A percentile compares a stretch with the other conserved stretches of the same genome.
These are phyloP conservation scores for Neofusicoccum umdonicola DNA, from an alignment of 2,329 filamentous ascomycete genomes.

Conservation along the genomic window DNA sequence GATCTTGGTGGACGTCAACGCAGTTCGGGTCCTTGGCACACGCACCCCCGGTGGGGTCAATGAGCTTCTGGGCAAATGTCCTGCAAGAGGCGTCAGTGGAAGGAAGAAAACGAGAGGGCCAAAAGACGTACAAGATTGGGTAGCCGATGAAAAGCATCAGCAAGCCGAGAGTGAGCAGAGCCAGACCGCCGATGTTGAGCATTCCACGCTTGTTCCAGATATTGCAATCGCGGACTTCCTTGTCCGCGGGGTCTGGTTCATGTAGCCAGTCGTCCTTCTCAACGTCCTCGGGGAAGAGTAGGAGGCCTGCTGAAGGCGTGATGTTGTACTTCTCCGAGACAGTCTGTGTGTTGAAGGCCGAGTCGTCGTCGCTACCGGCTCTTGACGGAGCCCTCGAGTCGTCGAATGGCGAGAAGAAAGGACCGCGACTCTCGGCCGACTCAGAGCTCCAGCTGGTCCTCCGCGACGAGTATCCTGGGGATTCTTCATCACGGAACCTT, in stretches of 20 bases:
- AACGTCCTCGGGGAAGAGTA: conserved; percentile 69
- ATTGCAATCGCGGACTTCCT: conserved; percentile 60
- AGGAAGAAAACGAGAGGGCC: not conserved
- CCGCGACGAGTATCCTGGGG: conserved; percentile 45
- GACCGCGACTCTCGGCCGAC: conserved; percentile 50
- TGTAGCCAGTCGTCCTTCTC: conserved; percentile 73
- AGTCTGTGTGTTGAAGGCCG: conserved; percentile 65
- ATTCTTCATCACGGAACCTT: conserved; percentile 53
- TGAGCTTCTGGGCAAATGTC: conserved; percentile 54
- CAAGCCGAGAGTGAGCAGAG: conserved; percentile 59
- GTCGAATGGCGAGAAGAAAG: conserved; percentile 56
- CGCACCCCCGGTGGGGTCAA: conserved; percentile 33
- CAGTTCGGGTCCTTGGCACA: conserved; percentile 48
- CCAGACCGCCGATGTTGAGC: conserved; percentile 63
- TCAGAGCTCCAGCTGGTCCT: conserved; percentile 67
- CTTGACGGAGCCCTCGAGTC: conserved; percentile 60
- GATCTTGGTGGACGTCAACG: conserved; percentile 47
- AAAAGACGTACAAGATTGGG: conserved; percentile 60
- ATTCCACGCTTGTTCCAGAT: conserved; percentile 64
- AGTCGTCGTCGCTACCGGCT: conserved; percentile 63
- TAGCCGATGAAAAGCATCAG: conserved; percentile 67
- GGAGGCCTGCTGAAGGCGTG: conserved; percentile 62
- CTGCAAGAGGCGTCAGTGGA: conserved; percentile 38
- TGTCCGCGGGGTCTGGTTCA: conserved; percentile 66
- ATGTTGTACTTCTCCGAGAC: conserved; percentile 74